phyloP scores from a whole-genome alignment of 2,329 filamentous ascomycete species.

The Aspergillus oerlinghausenensis region DNA sequence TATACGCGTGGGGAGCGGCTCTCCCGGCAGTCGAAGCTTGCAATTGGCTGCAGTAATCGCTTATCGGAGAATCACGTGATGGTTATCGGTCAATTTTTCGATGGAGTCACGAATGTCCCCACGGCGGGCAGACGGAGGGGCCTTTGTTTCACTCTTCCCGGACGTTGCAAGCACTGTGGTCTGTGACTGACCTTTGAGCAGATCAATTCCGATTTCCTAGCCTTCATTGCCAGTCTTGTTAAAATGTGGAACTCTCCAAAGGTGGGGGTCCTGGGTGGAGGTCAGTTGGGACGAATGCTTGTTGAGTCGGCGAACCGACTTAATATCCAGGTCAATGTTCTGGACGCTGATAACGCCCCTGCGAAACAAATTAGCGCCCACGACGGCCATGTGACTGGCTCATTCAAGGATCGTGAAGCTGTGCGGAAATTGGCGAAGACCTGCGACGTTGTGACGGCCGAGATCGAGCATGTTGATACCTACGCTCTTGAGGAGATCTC shows the following conservation, averaged over 20 bases:
- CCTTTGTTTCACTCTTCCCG: slow-evolving; percentile 2
- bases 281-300: slow-evolving; percentile 89
- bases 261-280: slow-evolving; percentile 55
- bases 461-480: slow-evolving; percentile 95
- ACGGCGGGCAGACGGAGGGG: slow-evolving; percentile 14
- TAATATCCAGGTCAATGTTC: slow-evolving; percentile 71
- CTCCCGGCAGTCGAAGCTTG: slow-evolving; percentile 1
- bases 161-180: background rate
- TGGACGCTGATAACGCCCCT: slow-evolving; percentile 71
- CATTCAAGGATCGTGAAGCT: slow-evolving; percentile 76
- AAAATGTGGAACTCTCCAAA: slow-evolving; percentile 39
- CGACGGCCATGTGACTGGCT: slow-evolving; percentile 71
- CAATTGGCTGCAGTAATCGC: slow-evolving; percentile 15
- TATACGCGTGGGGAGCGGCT: slow-evolving; percentile 9
- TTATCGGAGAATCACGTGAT: slow-evolving; percentile 21
- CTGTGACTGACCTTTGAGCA: background rate
- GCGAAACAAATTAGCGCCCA: slow-evolving; percentile 82
- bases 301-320: slow-evolving; percentile 78
- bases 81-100: slow-evolving; percentile 12
- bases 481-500: slow-evolving; percentile 78
- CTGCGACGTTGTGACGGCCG: slow-evolving; percentile 81
- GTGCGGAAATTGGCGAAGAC: slow-evolving; percentile 72
- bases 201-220: background rate
- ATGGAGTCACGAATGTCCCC: slow-evolving; percentile 6
- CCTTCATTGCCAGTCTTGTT: background rate